Evolutionary conservation across 2,329 filamentous ascomycete genomes (phyloP), one percentile per base, ranked within the genome.

Genomic region (Calycina marina): DNA sequence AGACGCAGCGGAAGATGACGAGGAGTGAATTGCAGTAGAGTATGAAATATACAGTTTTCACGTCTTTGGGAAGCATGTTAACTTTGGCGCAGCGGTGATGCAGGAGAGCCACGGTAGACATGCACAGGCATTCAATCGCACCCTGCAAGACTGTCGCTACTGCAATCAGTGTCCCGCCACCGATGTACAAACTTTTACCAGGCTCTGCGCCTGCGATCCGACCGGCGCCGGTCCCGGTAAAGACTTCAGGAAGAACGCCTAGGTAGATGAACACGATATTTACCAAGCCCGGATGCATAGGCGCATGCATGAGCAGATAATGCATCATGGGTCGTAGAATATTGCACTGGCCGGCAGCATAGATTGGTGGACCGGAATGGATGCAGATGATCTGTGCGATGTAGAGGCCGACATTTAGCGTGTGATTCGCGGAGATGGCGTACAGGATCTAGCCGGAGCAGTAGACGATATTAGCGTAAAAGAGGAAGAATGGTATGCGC

Each of bases 261-360:
- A 56, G 40, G 26, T 55, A 55, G 32, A 57, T 37, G 41, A 58
- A 58, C 30, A 52, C 43, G 27, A 47, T 47, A 4, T 54, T 36
- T n/a, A 56, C 49, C 1, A 52, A 51, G 28, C 45, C 41, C 12
- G 55, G 56, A 28, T 56, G 48, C 5, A 57, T 39, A 2, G 54
- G 46, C n/a, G 55, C 46, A 30, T 56, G 50, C 51, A 54, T 54
- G 3, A 55, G 55, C 5, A 56, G 41, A 35, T 58, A 57, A 38
- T 51, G 45, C 51, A 56, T 49, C 6, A 58, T 38, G 15, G 54
- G 46, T 5, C 52, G 55, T 18, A 58, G 43, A 14, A 56, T 40
- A 32, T 52, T 54, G 37, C 57, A 57, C 22, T 53, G 54, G 4
- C 53, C 45, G 12, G 54, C 55, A 0, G 55, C 50, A 39, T 55